Evolutionary conservation across 768 basidiomycete species (phyloP).

Genomic region (Dentipellis sp.): DNA sequence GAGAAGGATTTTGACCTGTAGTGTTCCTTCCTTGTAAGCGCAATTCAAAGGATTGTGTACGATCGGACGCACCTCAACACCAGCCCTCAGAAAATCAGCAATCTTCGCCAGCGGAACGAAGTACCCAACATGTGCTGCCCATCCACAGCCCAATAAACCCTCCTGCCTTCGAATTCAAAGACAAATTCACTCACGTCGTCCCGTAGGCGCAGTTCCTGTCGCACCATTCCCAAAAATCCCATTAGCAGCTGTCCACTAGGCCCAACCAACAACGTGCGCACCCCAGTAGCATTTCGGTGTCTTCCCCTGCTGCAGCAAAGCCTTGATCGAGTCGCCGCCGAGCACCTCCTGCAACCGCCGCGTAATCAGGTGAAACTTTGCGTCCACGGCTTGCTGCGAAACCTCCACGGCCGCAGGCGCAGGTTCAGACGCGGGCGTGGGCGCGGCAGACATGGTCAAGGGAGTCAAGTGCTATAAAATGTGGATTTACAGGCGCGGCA

Average conservation of each 20-base stretch:
- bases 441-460: no score
- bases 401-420: no score
- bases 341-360: slow-evolving; percentile 81
- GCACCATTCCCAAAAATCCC: not conserved
- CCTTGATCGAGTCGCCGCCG: slow-evolving; percentile 75
- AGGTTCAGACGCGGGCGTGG: no score
- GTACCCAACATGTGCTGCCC: slow-evolving; percentile 90
- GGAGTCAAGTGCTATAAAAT: no score
- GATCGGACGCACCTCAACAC: slow-evolving; percentile 58
- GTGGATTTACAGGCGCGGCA: no score
- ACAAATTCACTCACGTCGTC: slow-evolving; percentile 59
- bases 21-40: slow-evolving; percentile 8
- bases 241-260: not conserved
- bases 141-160: no score
- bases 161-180: no score
- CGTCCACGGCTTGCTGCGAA: slow-evolving; percentile 15
- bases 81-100: slow-evolving; percentile 89
- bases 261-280: slow-evolving; percentile 26
- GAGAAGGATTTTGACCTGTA: slow-evolving; percentile 67
- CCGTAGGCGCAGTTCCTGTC: slow-evolving; percentile 86
- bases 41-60: slow-evolving; percentile 12
- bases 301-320: slow-evolving; percentile 68
- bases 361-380: slow-evolving; percentile 77
- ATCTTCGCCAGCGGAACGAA: slow-evolving; percentile 94
- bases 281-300: slow-evolving; percentile 90